Base-by-base conservation (phyloP, 805 yeast genomes). In the Candida khao-thaluensis region DNA sequence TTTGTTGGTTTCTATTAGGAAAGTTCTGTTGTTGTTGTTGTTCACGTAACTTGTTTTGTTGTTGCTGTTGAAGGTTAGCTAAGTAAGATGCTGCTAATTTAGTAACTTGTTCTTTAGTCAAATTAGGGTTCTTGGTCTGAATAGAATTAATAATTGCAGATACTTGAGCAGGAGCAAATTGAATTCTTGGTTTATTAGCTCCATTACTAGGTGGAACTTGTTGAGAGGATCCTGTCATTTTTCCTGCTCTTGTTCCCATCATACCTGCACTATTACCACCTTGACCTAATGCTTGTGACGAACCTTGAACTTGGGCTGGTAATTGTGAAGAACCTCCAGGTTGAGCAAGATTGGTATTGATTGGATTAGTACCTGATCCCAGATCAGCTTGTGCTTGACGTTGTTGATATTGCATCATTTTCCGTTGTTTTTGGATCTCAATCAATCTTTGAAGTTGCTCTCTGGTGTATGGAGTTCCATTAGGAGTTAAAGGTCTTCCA, bases 131-230 rank as follows among this genome's bases (percentile, higher is more conserved):
- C 49, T 79, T 79, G n/a, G 72, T 61, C 53, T 81, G 85, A 38
- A 81, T 81, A 31, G 81, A 78, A 47, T 70, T 76, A 41, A 81
- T 76, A 29, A 81, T 72, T 1, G 84, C 81, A 7, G 84, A 72
- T 3, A 81, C 83, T 49, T 81, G 86, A 1, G 80, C 76, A 10
- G 81, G 77, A 0, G 79, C 74, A 56, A 79, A 74, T 30, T 65
- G 69, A 15, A 68, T 58, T 21, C 70, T 51, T 9, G 67, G 60
- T 37, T 65, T 62, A 6, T 33, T 17, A n/a, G 31, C 23, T 12
- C 38, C 40, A 8, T 42, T 32, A 22, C 45, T 32, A 55, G 61
- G 50, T 35, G 41, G 49, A 7, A 42, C 48, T 30, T 41, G 51
- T 30, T 37, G 54, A 14, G 43, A 24, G 10, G 44, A 20, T 25